Evolutionary conservation across 1,139 yeast species (phyloP), one percentile per base, ranked within the genome.

Genomic region (Geotrichum restrictum): DNA sequence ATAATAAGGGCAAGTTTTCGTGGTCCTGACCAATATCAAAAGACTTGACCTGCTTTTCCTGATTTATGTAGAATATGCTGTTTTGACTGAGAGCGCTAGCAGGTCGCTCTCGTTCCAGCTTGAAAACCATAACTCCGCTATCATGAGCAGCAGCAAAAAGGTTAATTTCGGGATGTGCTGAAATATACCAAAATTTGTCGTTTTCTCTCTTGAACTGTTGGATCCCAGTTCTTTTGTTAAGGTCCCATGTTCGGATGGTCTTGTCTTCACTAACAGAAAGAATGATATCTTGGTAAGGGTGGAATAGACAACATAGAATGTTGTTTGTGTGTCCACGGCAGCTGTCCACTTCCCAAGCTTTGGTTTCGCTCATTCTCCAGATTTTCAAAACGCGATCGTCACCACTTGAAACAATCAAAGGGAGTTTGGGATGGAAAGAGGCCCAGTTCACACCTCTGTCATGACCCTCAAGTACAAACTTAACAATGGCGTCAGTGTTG

Each of bases 361-460:
- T 89, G 37, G 95, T 85, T 63, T 94, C 97, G 65, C 93, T 85
- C 97, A 91, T 89, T 72, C 98, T 81, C 98, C 98, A 94, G 61
- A 94, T 77, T 71, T 93, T 93, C 53, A 94, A 88, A 60, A 93
- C 83, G 61, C 98, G 81, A 69, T 94, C 98, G 69, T 94, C 99
- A 68, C 96, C 95, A 63, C 94, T 96, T 29, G 96, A 88, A n/a
- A 91, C 95, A 68, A 94, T 89, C 64, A 93, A 78, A 8, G 98
- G 98, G 67, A 89, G 77, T 19, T 95, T 89, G 46, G 98, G 98
- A 68, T 94, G 99, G 81, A 94, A 94, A 29, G 95, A 77, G 29
- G 97, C 98, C 95, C 95, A 93, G 69, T 94, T 93, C 64, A 93
- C 98, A 64, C 98, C 98, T 68, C 96, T 85, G 64, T 94, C 96